These are phyloP conservation scores for Metschnikowia orientalis DNA, from an alignment of 805 yeast genomes.

Conservation along the genomic window DNA sequence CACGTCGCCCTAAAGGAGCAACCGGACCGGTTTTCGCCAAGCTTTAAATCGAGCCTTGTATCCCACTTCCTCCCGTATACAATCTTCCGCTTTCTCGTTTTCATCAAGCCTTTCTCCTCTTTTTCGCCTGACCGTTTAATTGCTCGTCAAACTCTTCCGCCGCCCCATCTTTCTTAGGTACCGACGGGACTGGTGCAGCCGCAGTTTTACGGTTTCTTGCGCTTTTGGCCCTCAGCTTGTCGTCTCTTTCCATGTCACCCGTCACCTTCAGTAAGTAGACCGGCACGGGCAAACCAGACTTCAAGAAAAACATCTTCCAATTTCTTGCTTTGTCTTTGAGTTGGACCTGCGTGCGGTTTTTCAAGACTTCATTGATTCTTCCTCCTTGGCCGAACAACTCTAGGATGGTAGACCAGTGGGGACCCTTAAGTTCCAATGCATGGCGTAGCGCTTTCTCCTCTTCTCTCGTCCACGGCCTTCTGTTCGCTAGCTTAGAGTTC, in stretches of 20 bases:
- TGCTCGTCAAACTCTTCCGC: not conserved
- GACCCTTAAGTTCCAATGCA: slow-evolving; percentile 81
- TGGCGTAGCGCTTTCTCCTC: slow-evolving; percentile 82
- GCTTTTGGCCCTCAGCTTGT: slow-evolving; percentile 34
- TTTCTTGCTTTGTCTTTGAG: slow-evolving; percentile 95
- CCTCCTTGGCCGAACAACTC: slow-evolving; percentile 96
- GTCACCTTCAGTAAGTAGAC: slow-evolving; percentile 78
- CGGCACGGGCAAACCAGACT: slow-evolving; percentile 74
- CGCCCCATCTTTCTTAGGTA: slow-evolving; percentile 8
- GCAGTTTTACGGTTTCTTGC: slow-evolving; percentile 34
- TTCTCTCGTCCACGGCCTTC: slow-evolving; percentile 81
- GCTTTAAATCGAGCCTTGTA: too few relatives aligned
- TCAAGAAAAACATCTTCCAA: slow-evolving; percentile 83
- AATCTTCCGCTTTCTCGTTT: not conserved
- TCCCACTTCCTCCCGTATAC: too few relatives aligned
- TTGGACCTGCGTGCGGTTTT: slow-evolving; percentile 86
- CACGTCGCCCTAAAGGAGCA: too few relatives aligned
- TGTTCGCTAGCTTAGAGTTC: slow-evolving; percentile 23
- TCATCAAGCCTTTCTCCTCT: slow-evolving; percentile 1
- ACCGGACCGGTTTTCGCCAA: too few relatives aligned
- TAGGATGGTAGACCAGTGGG: slow-evolving; percentile 88
- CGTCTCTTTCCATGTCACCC: slow-evolving; percentile 68
- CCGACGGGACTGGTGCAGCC: slow-evolving; percentile 37
- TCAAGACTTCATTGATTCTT: slow-evolving; percentile 70
- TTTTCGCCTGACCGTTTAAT: not conserved